These are phyloP conservation scores for Paracamarosporium sp. DNA, from an alignment of 2,329 filamentous ascomycete genomes.

Conservation along the genomic window DNA sequence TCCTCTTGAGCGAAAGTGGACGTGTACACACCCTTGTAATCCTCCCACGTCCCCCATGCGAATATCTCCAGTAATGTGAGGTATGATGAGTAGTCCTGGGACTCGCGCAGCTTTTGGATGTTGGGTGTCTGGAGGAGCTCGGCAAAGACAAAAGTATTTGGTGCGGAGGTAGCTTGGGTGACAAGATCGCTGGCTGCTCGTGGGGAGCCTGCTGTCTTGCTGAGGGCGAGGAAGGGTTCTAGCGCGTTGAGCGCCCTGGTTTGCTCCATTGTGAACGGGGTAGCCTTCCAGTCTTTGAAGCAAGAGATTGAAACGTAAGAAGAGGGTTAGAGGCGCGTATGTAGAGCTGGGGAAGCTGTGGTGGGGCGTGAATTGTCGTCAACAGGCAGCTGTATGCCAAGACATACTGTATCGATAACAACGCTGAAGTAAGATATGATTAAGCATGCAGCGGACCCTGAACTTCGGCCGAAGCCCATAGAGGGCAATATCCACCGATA, in stretches of 20 bases:
- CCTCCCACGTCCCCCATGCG: slow-evolving; percentile 86
- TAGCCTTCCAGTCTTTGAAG: too few species aligned
- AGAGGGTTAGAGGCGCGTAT: background rate
- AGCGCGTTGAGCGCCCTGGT: slow-evolving; percentile 65
- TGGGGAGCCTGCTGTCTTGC: slow-evolving; percentile 83
- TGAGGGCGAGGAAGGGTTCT: slow-evolving; percentile 88
- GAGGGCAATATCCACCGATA: too few species aligned
- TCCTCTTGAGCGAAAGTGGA: background rate
- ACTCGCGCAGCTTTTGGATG: slow-evolving; percentile 72
- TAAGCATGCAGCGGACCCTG: background rate
- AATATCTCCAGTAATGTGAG: slow-evolving; percentile 84
- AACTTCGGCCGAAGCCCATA: background rate
- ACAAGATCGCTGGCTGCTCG: slow-evolving; percentile 87
- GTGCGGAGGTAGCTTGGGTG: slow-evolving; percentile 84
- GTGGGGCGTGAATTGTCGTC: slow-evolving; percentile 3
- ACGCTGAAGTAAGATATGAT: background rate
- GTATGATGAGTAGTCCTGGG: slow-evolving; percentile 68
- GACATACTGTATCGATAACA: background rate
- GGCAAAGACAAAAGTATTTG: slow-evolving; percentile 90
- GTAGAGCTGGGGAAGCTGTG: slow-evolving; percentile 3
- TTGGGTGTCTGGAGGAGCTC: slow-evolving; percentile 86
- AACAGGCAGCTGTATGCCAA: background rate
- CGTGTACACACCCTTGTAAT: slow-evolving; percentile 67
- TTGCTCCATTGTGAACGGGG: slow-evolving; percentile 79
- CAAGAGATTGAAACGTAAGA: too few species aligned